Evolutionary conservation across 106 monocot species (phyloP).

Genomic region (Xerophyta viscosa): DNA sequence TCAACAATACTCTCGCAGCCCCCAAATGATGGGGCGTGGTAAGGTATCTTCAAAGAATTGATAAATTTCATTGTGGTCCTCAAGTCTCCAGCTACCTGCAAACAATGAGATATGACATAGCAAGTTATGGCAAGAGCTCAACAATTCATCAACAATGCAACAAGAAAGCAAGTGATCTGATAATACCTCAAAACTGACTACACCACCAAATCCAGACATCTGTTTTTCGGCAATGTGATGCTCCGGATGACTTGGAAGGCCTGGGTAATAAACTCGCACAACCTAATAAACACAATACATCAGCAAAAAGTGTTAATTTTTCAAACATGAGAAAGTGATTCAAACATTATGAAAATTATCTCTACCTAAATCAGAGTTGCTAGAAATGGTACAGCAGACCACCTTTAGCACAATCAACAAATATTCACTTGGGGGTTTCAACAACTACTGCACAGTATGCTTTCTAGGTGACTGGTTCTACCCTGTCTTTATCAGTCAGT

Average conservation of each 20-base stretch:
- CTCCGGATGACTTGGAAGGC: constrained; percentile 69
- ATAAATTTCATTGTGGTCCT: constrained; percentile 40
- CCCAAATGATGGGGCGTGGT: constrained; percentile 71
- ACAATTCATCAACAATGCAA: neutral
- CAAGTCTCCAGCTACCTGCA: constrained; percentile 62
- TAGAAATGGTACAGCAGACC: too few species aligned
- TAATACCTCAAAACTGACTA: constrained; percentile 75
- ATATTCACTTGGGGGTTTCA: too few species aligned
- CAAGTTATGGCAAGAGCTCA: neutral
- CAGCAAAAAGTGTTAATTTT: neutral
- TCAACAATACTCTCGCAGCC: constrained; percentile 81
- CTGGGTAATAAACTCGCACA: constrained; percentile 70
- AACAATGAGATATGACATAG: neutral
- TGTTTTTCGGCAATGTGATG: constrained; percentile 70
- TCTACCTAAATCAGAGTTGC: too few species aligned
- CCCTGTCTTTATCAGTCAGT: too few species aligned
- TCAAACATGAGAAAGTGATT: neutral
- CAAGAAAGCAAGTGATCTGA: neutral
- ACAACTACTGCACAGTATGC: too few species aligned
- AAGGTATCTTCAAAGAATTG: constrained; percentile 74
- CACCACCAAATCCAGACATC: constrained; percentile 84
- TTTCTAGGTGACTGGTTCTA: too few species aligned
- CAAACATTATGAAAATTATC: too few species aligned
- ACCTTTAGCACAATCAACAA: too few species aligned
- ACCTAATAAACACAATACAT: constrained; percentile 42